A percentile compares a stretch with the other conserved stretches of the same genome.
Evolutionary conservation across 495 filamentous ascomycete species (phyloP).

Genomic region (Parmelia sp.): DNA sequence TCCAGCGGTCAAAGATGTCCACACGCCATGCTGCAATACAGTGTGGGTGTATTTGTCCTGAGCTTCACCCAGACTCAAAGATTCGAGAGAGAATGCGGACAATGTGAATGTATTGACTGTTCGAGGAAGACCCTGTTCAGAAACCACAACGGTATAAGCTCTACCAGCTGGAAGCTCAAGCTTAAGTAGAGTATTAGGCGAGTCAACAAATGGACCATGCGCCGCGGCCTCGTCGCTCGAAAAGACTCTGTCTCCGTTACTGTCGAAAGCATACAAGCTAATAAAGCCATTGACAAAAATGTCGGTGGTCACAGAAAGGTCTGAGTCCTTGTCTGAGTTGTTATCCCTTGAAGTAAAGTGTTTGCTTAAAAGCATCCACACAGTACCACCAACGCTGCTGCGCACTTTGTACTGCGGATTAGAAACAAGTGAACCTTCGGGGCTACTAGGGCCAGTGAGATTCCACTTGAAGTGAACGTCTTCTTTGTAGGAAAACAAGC

Average conservation of each 20-base stretch:
- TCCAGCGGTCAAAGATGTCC: conserved; percentile 74
- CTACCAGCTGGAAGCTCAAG: conserved; percentile 54
- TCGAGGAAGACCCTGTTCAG: conserved; percentile 67
- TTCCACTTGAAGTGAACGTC: conserved; percentile 91
- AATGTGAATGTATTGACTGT: conserved; percentile 73
- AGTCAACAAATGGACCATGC: conserved; percentile 81
- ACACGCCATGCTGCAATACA: conserved; percentile 50
- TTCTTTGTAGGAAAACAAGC: conserved; percentile 69
- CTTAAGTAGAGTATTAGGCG: conserved; percentile 80
- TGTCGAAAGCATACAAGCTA: conserved; percentile 72
- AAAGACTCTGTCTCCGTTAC: conserved; percentile 65
- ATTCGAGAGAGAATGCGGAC: conserved; percentile 62
- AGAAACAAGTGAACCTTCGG: conserved; percentile 57
- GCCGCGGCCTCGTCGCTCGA: conserved; percentile 60
- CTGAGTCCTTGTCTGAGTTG: conserved; percentile 9
- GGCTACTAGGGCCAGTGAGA: conserved; percentile 50
- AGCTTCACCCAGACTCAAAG: conserved; percentile 55
- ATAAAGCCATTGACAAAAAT: conserved; percentile 60
- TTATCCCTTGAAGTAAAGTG: conserved; percentile 64
- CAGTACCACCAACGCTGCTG: conserved; percentile 48
- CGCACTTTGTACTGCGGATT: conserved; percentile 79
- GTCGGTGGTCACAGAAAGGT: conserved; percentile 31
- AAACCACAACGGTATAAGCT: conserved; percentile 71
- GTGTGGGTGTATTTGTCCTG: conserved; percentile 50
- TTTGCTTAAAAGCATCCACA: conserved; percentile 80